These are phyloP conservation scores for Samsoniella hepiali DNA, from an alignment of 2,329 filamentous ascomycete species.

Conservation along the genomic window DNA sequence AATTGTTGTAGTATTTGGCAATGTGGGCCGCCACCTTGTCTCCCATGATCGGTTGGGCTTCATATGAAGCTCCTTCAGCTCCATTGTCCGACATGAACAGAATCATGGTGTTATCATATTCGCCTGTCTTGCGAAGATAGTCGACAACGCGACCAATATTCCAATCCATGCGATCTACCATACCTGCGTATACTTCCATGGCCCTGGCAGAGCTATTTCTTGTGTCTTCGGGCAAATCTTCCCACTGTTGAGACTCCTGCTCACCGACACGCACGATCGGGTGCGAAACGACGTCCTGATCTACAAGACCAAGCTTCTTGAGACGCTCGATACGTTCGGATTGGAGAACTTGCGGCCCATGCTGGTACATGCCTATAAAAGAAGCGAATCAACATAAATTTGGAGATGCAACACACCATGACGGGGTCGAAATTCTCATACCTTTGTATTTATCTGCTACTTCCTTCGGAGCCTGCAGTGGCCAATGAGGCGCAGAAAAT, in stretches of 20 bases:
- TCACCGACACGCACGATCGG: slow-evolving; percentile 44
- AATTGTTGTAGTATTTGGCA: slow-evolving; percentile 48
- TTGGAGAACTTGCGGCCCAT: slow-evolving; percentile 56
- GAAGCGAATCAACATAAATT: background rate
- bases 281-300: slow-evolving; percentile 47
- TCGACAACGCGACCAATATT: slow-evolving; percentile 58
- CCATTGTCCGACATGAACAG: slow-evolving; percentile 64
- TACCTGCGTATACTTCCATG: slow-evolving; percentile 62
- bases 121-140: slow-evolving; percentile 52
- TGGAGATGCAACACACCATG: no score
- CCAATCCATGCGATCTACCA: slow-evolving; percentile 60
- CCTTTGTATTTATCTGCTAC: slow-evolving; percentile 56
- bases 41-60: slow-evolving; percentile 55
- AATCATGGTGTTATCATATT: slow-evolving; percentile 62
- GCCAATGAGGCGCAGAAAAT: slow-evolving; percentile 63
- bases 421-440: background rate
- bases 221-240: slow-evolving; percentile 44
- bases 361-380: slow-evolving; percentile 46
- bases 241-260: slow-evolving; percentile 45
- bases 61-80: slow-evolving; percentile 56
- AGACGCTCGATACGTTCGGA: slow-evolving; percentile 50
- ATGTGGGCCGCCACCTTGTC: slow-evolving; percentile 50
- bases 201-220: slow-evolving; percentile 46
- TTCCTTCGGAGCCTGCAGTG: slow-evolving; percentile 55
- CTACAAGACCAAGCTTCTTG: slow-evolving; percentile 55